These are phyloP conservation scores for Ceratocystis huliohia DNA, from an alignment of 2,329 filamentous ascomycete genomes.

Conservation along the genomic window DNA sequence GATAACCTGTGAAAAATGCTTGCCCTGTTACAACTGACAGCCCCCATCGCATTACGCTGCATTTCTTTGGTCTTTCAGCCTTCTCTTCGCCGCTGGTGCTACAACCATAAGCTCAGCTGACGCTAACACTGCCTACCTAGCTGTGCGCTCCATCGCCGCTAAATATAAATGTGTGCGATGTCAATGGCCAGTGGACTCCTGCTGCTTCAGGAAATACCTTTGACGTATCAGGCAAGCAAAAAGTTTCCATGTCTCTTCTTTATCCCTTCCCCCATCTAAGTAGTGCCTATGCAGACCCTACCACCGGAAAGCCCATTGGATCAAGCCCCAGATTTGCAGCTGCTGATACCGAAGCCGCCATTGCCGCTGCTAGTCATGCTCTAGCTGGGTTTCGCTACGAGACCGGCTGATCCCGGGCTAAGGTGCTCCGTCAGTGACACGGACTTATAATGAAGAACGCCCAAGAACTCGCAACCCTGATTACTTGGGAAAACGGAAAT, in stretches of 20 bases:
- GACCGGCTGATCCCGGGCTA: conserved; percentile 62
- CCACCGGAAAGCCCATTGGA: conserved; percentile 68
- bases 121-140: conserved; percentile 24
- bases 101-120: background rate
- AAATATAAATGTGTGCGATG: conserved; percentile 68
- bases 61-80: background rate
- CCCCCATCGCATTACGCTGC: background rate
- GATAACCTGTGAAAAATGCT: background rate
- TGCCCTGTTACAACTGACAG: background rate
- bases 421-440: conserved; percentile 68
- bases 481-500: conserved; percentile 87
- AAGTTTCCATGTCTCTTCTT: background rate
- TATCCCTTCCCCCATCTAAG: background rate
- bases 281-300: conserved; percentile 49
- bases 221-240: conserved; percentile 54
- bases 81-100: background rate
- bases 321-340: conserved; percentile 72
- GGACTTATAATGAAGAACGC: conserved; percentile 65
- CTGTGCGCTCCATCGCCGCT: conserved; percentile 70
- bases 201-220: conserved; percentile 85
- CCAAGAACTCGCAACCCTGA: conserved; percentile 68
- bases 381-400: conserved; percentile 57
- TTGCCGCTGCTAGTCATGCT: conserved; percentile 68
- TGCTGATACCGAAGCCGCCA: conserved; percentile 67
- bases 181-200: conserved; percentile 85